Conservation (phyloP, 257 asterid genomes). For the Mitragyna speciosa region DNA sequence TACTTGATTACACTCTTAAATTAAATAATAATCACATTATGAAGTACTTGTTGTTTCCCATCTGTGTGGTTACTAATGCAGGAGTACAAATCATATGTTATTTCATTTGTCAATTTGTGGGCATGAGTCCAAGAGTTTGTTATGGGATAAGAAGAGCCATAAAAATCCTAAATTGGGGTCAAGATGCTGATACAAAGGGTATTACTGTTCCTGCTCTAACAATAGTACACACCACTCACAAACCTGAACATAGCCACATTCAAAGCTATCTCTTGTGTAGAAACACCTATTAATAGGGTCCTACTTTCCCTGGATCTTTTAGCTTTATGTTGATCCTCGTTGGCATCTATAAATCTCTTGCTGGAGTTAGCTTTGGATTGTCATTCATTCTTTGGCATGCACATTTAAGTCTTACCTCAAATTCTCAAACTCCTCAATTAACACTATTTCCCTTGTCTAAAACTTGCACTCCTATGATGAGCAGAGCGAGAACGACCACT, state of each 20-base stretch:
- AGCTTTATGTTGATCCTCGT: conserved; percentile 17
- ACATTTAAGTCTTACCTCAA: neutral
- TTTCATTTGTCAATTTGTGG: neutral
- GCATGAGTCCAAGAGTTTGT: conserved; percentile 25
- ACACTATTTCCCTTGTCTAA: neutral
- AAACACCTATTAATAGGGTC: conserved; percentile 29
- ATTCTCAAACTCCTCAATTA: neutral
- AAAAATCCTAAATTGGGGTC: conserved; percentile 13
- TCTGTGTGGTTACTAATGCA: no score
- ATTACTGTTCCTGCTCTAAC: conserved; percentile 16
- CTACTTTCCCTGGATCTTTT: conserved; percentile 8
- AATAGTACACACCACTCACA: conserved; percentile 21
- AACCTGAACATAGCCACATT: conserved; percentile 14
- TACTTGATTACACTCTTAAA: no score
- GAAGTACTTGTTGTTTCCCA: no score
- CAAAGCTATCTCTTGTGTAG: conserved; percentile 24
- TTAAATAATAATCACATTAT: no score
- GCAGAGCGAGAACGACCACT: conserved; percentile 8
- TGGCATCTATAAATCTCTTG: conserved; percentile 48
- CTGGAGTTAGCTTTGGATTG: conserved; percentile 20
- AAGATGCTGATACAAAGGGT: conserved; percentile 40
- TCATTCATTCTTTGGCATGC: conserved; percentile 21
- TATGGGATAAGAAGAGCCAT: neutral
- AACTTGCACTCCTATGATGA: conserved; percentile 29
- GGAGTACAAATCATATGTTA: neutral